Base-by-base conservation (phyloP, 345 rosid species). In the Populus pruinosa region DNA sequence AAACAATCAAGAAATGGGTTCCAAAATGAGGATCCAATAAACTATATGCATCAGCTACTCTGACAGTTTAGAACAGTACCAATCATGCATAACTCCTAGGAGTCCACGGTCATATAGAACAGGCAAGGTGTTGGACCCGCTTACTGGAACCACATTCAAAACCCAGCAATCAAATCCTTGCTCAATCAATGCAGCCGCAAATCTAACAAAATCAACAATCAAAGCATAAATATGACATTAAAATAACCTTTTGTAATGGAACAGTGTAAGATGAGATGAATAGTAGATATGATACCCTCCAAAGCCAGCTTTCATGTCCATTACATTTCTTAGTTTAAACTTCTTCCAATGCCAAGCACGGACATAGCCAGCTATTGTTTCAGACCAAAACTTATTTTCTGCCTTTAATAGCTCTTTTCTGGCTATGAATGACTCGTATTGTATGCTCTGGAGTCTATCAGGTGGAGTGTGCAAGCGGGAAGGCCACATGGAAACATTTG, bases 101-200 rank as follows among this genome's bases (percentile, higher is more conserved):
- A 96, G 91, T 82, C 99, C 98, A 71, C 98, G 98, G 78, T 93
- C 99, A 82, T 91, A 93, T 83, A 96, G 88, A 67, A 96, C 97
- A 75, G 99, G 97, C 84, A 96, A 83, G 49, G 98, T 96, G 85
- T 96, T 92, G 35, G 98, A 90, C 6, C 94, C 98, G 35, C 95
- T 89, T 74, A 91, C 88, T 44, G 99, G 99, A 65, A 96, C 93
- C 67, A 92, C 97, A 23, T 93, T 96, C 70, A 94, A 84, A 86
- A 92, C 97, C 99, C 99, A 94, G 76, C 90, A 85, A 86, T 93
- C 91, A 76, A 96, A 74, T 69, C 81, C 70, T 73, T 89, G 90
- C 79, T 91, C 90, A 56, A 88, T 87, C 72, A 96, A 71, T 31
- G 99, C 97, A 68, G 97, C 92, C 0, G 97, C 97, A 86, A 96